phyloP scores from a whole-genome alignment of 2,329 filamentous ascomycete species.

The Diplodia scrobiculata region DNA sequence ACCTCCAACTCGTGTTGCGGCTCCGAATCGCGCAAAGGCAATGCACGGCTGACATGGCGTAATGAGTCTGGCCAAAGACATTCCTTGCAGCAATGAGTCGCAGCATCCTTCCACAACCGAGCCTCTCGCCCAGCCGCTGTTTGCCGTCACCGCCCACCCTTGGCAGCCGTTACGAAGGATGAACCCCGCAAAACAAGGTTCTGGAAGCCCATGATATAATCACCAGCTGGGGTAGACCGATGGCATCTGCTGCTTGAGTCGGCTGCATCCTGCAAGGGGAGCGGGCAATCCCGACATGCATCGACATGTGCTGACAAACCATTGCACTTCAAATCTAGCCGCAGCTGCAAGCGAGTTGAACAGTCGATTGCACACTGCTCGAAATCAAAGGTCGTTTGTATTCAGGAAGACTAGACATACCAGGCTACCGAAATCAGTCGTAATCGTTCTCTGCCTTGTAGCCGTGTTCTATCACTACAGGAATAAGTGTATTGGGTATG shows the following conservation, averaged over 20 bases:
- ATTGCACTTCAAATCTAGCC: too few species aligned
- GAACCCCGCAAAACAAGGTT: not conserved
- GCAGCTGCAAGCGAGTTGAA: too few species aligned
- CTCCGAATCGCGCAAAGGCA: not conserved
- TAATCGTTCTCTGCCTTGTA: not conserved
- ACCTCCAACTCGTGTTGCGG: not conserved
- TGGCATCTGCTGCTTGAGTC: not conserved
- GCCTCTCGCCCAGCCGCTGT: not conserved
- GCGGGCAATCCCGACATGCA: not conserved
- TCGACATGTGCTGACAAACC: not conserved
- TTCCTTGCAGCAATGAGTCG: not conserved
- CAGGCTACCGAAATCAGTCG: slow-evolving; percentile 1
- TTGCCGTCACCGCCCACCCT: slow-evolving; percentile 3
- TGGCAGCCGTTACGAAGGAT: not conserved
- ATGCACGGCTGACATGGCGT: not conserved
- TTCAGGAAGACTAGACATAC: not conserved
- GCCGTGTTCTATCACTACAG: slow-evolving; percentile 10
- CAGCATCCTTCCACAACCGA: not conserved
- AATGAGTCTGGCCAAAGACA: not conserved
- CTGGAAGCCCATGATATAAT: not conserved
- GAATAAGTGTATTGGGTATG: slow-evolving; percentile 8
- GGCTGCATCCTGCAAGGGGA: not conserved
- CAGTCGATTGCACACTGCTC: not conserved
- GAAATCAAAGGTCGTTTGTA: too few species aligned
- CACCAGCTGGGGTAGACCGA: too few species aligned